A percentile compares a stretch with the other conserved stretches of the same genome.
These are phyloP conservation scores for Penicillium nucicola DNA, from an alignment of 495 filamentous ascomycete species.

Conservation along the genomic window DNA sequence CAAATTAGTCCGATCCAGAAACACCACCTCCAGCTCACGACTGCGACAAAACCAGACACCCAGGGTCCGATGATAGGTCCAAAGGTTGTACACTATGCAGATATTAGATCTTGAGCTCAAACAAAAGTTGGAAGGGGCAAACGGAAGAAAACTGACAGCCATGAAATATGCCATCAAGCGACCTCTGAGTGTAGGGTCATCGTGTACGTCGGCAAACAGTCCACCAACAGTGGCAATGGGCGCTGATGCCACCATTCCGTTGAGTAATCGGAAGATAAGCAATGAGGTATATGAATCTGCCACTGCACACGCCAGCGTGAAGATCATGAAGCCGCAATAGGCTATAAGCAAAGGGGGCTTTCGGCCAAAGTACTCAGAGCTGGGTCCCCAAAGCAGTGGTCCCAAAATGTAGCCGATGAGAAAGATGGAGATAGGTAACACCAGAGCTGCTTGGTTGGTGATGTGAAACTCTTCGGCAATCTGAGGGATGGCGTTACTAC, in stretches of 20 bases:
- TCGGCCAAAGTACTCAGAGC: slow-evolving; percentile 69
- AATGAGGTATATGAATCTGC: slow-evolving; percentile 61
- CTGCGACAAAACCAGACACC: slow-evolving; percentile 60
- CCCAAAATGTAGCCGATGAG: slow-evolving; percentile 67
- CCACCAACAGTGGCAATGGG: slow-evolving; percentile 70
- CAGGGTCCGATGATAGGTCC: slow-evolving; percentile 63
- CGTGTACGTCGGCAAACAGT: slow-evolving; percentile 66
- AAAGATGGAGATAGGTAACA: slow-evolving; percentile 74
- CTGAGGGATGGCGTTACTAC: slow-evolving; percentile 57
- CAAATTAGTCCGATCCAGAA: slow-evolving; percentile 63
- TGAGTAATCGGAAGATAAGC: slow-evolving; percentile 63
- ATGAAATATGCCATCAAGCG: slow-evolving; percentile 69
- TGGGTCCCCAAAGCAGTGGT: slow-evolving; percentile 61
- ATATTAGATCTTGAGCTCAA: background rate
- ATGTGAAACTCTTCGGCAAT: slow-evolving; percentile 59
- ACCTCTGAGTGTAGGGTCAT: slow-evolving; percentile 56
- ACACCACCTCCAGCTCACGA: slow-evolving; percentile 60
- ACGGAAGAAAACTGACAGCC: slow-evolving; percentile 43
- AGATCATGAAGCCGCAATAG: slow-evolving; percentile 63
- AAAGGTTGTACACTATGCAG: slow-evolving; percentile 52
- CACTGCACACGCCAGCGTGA: slow-evolving; percentile 66
- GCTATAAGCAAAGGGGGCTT: slow-evolving; percentile 53
- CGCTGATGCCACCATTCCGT: slow-evolving; percentile 60
- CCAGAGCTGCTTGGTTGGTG: slow-evolving; percentile 51
- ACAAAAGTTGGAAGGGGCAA: too few species aligned